Evolutionary conservation across 176 grass and related monocot genomes (phyloP), one percentile per base, ranked within the genome.

Genomic region (Tuctoria greenei): DNA sequence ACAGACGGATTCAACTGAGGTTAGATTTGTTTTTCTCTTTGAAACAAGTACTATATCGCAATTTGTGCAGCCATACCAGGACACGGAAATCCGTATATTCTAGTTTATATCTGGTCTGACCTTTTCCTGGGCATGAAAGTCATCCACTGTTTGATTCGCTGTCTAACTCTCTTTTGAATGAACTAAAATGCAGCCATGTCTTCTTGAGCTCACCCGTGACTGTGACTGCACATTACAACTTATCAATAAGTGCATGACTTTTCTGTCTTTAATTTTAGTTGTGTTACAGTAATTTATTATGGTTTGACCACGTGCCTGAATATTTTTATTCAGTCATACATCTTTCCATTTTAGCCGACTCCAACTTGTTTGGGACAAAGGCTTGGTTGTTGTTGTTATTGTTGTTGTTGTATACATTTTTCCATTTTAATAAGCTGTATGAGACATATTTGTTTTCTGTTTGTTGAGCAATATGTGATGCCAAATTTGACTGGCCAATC

Each of bases 1-100:
- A 7, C 89, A 94, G 46, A 88, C 89, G 61, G 89, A 99, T 86
- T 81, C 81, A 43, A 82, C 65, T 74, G 95, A 99, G 91, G 91
- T 84, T 88, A 83, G 85, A 57, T 39, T n/a, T 23, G 28, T 83
- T 38, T 14, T 35, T 34, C 1, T 73, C 25, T 67, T 52, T 28
- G 44, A 74, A 73, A 47, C 58, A 11, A 56, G 58, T 15, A 38
- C 14, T 17, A 23, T 85, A 9, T 55, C 71, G 3, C 52, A 46
- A 43, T 67, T 89, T 88, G 13, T 20, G 43, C 8, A 52, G 24
- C 9, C 36, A 11, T 43, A 34, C 40, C 1, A 50, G 50, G 20
- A 67, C 31, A 12, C 24, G 61, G 60, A 55, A 73, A 25, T 65
- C 20, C 71, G n/a, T 70, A 16, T 58, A 6, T 34, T 24, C 1